These are phyloP conservation scores for Diplodia corticola DNA, from an alignment of 2,329 filamentous ascomycete species.

Conservation along the genomic window DNA sequence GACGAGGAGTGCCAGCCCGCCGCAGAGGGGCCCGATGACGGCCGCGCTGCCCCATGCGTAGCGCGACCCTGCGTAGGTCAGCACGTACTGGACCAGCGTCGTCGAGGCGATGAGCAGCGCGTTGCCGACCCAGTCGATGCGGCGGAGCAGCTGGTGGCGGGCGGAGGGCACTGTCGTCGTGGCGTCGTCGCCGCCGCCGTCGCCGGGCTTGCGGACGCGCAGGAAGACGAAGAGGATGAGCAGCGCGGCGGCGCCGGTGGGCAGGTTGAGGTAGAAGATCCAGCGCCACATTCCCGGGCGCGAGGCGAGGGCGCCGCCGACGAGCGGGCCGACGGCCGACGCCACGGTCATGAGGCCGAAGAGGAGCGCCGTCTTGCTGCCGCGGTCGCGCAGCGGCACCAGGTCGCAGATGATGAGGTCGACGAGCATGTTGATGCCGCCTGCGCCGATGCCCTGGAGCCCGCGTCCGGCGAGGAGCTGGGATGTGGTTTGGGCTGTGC, in stretches of 20 bases:
- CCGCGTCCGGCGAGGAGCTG: conserved; percentile 58
- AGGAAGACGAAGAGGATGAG: conserved; percentile 34
- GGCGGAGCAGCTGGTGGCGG: conserved; percentile 19
- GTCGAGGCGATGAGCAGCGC: conserved; percentile 42
- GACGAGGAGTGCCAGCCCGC: conserved; percentile 38
- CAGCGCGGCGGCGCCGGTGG: conserved; percentile 36
- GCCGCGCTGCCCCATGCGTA: conserved; percentile 38
- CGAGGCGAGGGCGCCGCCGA: conserved; percentile 37
- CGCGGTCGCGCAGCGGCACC: conserved; percentile 49
- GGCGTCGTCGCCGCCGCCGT: no score
- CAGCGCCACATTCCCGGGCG: conserved; percentile 48
- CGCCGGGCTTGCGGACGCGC: conserved; percentile 34
- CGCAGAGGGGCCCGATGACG: conserved; percentile 40
- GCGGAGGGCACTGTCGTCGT: no score
- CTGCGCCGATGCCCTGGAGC: conserved; percentile 56
- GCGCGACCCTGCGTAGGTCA: conserved; percentile 40
- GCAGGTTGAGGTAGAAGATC: conserved; percentile 49
- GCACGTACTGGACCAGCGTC: conserved; percentile 38
- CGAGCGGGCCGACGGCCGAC: conserved; percentile 32
- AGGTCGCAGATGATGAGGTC: conserved; percentile 55
- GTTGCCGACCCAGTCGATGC: conserved; percentile 33
- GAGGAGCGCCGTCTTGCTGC: conserved; percentile 40
- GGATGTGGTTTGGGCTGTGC: conserved; percentile 45
- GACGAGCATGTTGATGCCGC: conserved; percentile 48
- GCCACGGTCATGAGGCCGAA: conserved; percentile 31